These are phyloP conservation scores for Suillus sp. DNA, from an alignment of 768 basidiomycete species.

Conservation along the genomic window DNA sequence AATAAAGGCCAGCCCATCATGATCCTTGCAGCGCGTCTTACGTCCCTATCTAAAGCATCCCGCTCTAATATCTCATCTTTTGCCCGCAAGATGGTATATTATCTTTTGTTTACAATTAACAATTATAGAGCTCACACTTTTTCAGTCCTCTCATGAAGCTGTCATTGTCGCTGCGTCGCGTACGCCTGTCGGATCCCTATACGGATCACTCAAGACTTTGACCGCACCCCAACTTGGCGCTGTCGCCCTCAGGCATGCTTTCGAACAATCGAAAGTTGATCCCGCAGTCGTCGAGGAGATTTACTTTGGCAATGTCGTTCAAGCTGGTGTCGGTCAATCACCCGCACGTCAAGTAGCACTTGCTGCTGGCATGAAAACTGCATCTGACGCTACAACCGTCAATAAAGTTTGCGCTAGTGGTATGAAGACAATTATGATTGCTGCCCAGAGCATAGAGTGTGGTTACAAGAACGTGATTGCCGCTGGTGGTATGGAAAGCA, in stretches of 20 bases:
- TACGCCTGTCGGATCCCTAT: constrained; percentile 92
- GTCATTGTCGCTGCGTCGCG: constrained; percentile 94
- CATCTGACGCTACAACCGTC: constrained; percentile 96
- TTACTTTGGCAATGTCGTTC: constrained; percentile 97
- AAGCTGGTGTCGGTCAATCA: constrained; percentile 95
- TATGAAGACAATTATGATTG: constrained; percentile 93
- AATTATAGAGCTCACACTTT: constrained; percentile 4
- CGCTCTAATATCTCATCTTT: constrained; percentile 38
- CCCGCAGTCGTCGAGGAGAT: constrained; percentile 90
- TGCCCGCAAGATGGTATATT: constrained; percentile 54
- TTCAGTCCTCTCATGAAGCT: constrained; percentile 64
- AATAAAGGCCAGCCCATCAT: constrained; percentile 27
- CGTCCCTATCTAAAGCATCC: constrained; percentile 41
- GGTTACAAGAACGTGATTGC: constrained; percentile 87
- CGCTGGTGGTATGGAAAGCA: constrained; percentile 99
- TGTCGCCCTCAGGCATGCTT: constrained; percentile 87
- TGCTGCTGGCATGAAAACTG: constrained; percentile 75
- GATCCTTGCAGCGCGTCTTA: constrained; percentile 50
- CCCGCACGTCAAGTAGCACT: constrained; percentile 99
- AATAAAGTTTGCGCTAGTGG: constrained; percentile 99
- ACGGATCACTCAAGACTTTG: constrained; percentile 84
- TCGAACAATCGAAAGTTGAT: constrained; percentile 77
- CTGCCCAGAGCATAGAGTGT: constrained; percentile 84
- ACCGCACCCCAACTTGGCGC: constrained; percentile 91
- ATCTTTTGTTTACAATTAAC: constrained; percentile 17